A percentile compares a stretch with the other conserved stretches of the same genome.
Evolutionary conservation across 257 asterid species (phyloP).

Genomic region (Lithospermum erythrorhizon): DNA sequence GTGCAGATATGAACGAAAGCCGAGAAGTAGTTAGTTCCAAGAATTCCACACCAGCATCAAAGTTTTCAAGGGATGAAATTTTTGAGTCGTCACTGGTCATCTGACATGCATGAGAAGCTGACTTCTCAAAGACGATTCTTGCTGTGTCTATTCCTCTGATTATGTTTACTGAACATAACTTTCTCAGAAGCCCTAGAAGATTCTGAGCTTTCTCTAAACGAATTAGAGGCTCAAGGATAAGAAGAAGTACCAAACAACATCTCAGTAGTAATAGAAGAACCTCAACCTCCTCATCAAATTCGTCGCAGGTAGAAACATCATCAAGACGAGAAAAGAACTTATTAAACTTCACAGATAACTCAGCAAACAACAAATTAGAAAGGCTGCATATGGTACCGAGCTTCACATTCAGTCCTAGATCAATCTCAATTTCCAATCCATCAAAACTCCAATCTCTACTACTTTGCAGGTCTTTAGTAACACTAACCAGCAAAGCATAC

Average conservation of each 20-base stretch:
- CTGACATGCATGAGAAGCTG: conserved; percentile 30
- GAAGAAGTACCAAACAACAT: conserved; percentile 55
- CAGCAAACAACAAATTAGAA: conserved; percentile 36
- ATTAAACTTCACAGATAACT: conserved; percentile 41
- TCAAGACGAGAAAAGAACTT: conserved; percentile 24
- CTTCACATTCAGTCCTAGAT: conserved; percentile 21
- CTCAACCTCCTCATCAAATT: conserved; percentile 29
- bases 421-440: conserved; percentile 24
- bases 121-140: conserved; percentile 35
- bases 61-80: conserved; percentile 41
- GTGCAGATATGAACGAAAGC: conserved; percentile 29
- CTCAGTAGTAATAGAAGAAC: conserved; percentile 44
- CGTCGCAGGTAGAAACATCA: conserved; percentile 19
- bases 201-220: conserved; percentile 39
- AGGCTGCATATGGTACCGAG: conserved; percentile 31
- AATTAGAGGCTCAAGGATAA: conserved; percentile 25
- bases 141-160: conserved; percentile 15
- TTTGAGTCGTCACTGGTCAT: conserved; percentile 26
- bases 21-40: conserved; percentile 47
- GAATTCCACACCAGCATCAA: conserved; percentile 50
- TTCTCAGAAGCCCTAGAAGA: conserved; percentile 37
- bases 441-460: conserved; percentile 10
- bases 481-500: conserved; percentile 33
- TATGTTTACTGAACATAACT: conserved; percentile 25
- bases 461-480: conserved; percentile 32